These are phyloP conservation scores for Lactarius trivialis DNA, from an alignment of 768 basidiomycete genomes.

Conservation along the genomic window DNA sequence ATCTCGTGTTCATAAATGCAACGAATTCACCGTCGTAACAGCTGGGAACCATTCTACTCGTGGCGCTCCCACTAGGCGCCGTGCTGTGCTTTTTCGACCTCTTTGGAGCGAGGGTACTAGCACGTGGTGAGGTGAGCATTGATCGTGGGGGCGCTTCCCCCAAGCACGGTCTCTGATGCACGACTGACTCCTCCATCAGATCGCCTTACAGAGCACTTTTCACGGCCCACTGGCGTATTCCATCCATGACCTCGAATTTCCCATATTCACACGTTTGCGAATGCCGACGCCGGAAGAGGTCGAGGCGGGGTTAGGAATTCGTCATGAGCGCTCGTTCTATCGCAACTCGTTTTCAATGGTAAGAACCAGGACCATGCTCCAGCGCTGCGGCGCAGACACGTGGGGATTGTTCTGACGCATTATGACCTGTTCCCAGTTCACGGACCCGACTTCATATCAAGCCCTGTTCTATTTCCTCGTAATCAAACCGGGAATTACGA, in stretches of 20 bases:
- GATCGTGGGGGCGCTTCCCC: neutral
- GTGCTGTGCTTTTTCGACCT: slow-evolving; percentile 73
- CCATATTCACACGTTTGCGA: slow-evolving; percentile 66
- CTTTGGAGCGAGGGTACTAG: slow-evolving; percentile 62
- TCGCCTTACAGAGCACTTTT: slow-evolving; percentile 61
- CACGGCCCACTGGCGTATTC: slow-evolving; percentile 62
- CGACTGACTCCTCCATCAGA: slow-evolving; percentile 30
- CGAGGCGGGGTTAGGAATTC: slow-evolving; percentile 37
- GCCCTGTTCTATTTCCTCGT: slow-evolving; percentile 86
- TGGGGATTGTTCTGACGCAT: slow-evolving; percentile 9
- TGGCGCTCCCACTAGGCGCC: slow-evolving; percentile 71
- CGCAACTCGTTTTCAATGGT: slow-evolving; percentile 80
- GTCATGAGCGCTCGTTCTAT: slow-evolving; percentile 65
- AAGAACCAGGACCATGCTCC: slow-evolving; percentile 23
- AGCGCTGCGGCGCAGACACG: slow-evolving; percentile 7
- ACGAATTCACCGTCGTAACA: slow-evolving; percentile 27
- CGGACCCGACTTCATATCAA: slow-evolving; percentile 76
- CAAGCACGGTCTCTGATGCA: neutral
- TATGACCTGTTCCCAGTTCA: slow-evolving; percentile 45
- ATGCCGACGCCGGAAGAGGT: slow-evolving; percentile 42
- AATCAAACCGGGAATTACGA: slow-evolving; percentile 75
- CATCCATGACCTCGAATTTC: slow-evolving; percentile 57
- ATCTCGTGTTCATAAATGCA: slow-evolving; percentile 24
- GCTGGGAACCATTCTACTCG: slow-evolving; percentile 75
- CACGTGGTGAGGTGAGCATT: slow-evolving; percentile 57